These are phyloP conservation scores for Rosa lucieae DNA, from an alignment of 306 rosid species.

Conservation along the genomic window DNA sequence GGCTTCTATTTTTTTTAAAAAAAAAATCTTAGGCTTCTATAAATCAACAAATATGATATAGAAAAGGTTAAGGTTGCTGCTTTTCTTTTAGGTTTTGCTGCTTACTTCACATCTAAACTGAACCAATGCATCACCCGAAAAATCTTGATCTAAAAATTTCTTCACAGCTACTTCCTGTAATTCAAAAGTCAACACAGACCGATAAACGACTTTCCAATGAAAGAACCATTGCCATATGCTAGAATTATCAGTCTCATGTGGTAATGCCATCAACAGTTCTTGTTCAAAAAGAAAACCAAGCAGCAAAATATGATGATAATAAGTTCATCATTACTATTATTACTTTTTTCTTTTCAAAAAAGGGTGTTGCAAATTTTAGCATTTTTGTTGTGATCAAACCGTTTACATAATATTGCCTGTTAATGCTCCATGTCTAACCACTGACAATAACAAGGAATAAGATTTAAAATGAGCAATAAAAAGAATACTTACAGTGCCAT, in stretches of 20 bases:
- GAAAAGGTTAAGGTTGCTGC: conserved; percentile 28
- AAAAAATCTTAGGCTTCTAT: not conserved
- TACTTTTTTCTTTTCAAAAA: not conserved
- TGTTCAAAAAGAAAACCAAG: not conserved
- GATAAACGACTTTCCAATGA: conserved; percentile 4
- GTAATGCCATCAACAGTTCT: not conserved
- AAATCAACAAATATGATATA: not conserved
- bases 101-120: conserved; percentile 97
- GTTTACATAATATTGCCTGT: not conserved
- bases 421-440: not conserved
- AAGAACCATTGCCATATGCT: not conserved
- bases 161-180: conserved; percentile 97
- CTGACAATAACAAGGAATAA: conserved; percentile 1
- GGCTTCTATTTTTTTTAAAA: not conserved
- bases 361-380: conserved; percentile 18
- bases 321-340: not conserved
- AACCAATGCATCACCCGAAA: conserved; percentile 89
- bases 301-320: not conserved
- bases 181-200: conserved; percentile 27
- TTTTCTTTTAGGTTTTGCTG: conserved; percentile 18
- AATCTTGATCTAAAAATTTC: conserved; percentile 94
- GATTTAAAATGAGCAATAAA: conserved; percentile 6
- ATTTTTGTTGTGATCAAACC: conserved; percentile 13
- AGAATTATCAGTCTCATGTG: conserved; percentile 11
- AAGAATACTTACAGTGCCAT: conserved; percentile 87